These are phyloP conservation scores for Teratosphaeria zuluensis DNA, from an alignment of 2,329 filamentous ascomycete genomes.

Conservation along the genomic window DNA sequence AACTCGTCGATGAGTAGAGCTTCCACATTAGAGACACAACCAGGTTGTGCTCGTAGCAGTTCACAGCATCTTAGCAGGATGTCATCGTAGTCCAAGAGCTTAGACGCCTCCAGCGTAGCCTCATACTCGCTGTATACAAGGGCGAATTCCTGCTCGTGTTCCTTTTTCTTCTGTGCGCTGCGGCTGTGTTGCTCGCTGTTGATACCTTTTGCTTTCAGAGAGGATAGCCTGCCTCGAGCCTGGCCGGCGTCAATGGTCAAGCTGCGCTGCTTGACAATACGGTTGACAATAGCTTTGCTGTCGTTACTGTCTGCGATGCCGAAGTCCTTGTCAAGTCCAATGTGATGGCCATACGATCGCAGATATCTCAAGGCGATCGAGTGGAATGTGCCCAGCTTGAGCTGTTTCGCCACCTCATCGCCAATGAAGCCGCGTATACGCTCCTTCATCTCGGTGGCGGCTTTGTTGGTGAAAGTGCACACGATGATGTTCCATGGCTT, in stretches of 20 bases:
- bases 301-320: slow-evolving; percentile 83
- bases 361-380: slow-evolving; percentile 83
- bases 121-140: slow-evolving; percentile 68
- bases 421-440: slow-evolving; percentile 76
- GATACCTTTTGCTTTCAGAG: slow-evolving; percentile 49
- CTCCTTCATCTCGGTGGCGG: slow-evolving; percentile 85
- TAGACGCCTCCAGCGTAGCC: slow-evolving; percentile 60
- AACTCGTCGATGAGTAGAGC: slow-evolving; percentile 94
- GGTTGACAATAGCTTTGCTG: slow-evolving; percentile 60
- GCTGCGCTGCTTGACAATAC: slow-evolving; percentile 68
- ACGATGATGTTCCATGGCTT: slow-evolving; percentile 83
- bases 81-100: slow-evolving; percentile 90
- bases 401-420: slow-evolving; percentile 59
- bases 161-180: slow-evolving; percentile 36
- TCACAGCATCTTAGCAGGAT: slow-evolving; percentile 75
- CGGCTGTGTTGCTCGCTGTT: slow-evolving; percentile 36
- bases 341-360: slow-evolving; percentile 69
- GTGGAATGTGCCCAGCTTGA: slow-evolving; percentile 90
- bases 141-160: slow-evolving; percentile 54
- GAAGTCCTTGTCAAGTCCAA: slow-evolving; percentile 75
- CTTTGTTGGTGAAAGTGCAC: slow-evolving; percentile 95
- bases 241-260: slow-evolving; percentile 58
- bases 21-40: slow-evolving; percentile 81
- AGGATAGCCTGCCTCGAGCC: slow-evolving; percentile 66
- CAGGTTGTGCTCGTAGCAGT: slow-evolving; percentile 61